Evolutionary conservation across 768 basidiomycete genomes (phyloP).

Genomic region (Mycena capillaripes): DNA sequence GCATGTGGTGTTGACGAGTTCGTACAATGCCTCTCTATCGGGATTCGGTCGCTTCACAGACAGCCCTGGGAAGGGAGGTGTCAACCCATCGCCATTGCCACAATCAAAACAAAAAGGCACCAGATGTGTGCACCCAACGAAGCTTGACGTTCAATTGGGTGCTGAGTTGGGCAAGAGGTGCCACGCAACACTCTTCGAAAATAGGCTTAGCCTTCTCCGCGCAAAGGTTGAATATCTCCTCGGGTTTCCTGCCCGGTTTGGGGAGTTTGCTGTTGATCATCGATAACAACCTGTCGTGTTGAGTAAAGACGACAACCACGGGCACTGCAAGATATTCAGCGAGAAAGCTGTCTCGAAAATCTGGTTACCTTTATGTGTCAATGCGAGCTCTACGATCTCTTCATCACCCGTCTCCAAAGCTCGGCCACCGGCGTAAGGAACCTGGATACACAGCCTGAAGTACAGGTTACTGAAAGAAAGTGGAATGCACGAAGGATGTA

Average conservation of each 20-base stretch:
- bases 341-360: neutral
- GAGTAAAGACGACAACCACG: neutral
- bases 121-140: neutral
- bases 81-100: constrained; percentile 10
- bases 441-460: neutral
- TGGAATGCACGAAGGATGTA: neutral
- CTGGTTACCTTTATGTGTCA: neutral
- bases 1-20: constrained; percentile 2
- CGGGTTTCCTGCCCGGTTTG: neutral
- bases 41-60: constrained; percentile 1
- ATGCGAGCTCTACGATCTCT: neutral
- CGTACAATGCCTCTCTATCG: constrained; percentile 9
- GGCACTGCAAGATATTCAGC: neutral
- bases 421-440: constrained; percentile 3
- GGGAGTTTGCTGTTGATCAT: neutral
- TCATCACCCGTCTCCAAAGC: constrained; percentile 3
- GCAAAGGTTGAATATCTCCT: neutral
- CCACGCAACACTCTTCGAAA: neutral
- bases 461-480: neutral
- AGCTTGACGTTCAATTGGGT: neutral
- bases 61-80: constrained; percentile 1
- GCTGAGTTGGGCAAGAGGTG: neutral
- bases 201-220: neutral
- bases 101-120: neutral
- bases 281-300: neutral